Base-by-base conservation (phyloP, 108 stramenopile species). In the Cyclotella distinguenda region DNA sequence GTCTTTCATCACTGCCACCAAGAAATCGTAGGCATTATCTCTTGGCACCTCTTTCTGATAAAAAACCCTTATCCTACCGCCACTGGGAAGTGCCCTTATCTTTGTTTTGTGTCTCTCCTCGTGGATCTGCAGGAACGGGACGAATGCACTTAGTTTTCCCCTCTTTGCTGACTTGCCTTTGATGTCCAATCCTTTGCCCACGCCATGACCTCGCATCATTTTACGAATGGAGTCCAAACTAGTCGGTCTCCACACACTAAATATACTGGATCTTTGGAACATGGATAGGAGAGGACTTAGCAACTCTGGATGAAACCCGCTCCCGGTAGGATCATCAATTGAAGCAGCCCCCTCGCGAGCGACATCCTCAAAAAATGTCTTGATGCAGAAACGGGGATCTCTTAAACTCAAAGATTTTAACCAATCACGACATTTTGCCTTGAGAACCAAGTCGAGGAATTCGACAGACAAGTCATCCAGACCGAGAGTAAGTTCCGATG, bases 71-170 rank as follows among this genome's bases (percentile, higher is more conserved):
- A 86, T 73, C 50, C 77, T 53, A 22, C 81, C 81, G 56, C 53
- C 57, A 0, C 48, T 52, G 3, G 81, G 38, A 12, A 82, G 56
- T 3, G 74, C 47, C 35, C 78, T 70, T 30, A 86, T 82, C 55
- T 78, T 62, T 10, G 46, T 53, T 60, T 86, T 86, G 54, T 89
- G 81, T 21, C 40, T 33, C 35, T 84, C 77, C 19, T 77, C 74
- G 26, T 82, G 66, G 40, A 85, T 80, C 47, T 81, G 79, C 4
- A 83, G n/a, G 25, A 82, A 82, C 18, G 84, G 82, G 18, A 79
- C 78, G 49, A 48, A 72, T 4, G 72, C 70, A 34, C 67, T 69
- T 6, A 79, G 68, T 42, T 66, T 74, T 53, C 78, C 78, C 68
- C 48, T 74, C 55, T 73, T 82, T 61, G 75, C 82, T 21, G 59